Evolutionary conservation across 169 alveolate genomes (phyloP), one percentile per base, ranked within the genome.

Genomic region (Eimeria maxima): DNA sequence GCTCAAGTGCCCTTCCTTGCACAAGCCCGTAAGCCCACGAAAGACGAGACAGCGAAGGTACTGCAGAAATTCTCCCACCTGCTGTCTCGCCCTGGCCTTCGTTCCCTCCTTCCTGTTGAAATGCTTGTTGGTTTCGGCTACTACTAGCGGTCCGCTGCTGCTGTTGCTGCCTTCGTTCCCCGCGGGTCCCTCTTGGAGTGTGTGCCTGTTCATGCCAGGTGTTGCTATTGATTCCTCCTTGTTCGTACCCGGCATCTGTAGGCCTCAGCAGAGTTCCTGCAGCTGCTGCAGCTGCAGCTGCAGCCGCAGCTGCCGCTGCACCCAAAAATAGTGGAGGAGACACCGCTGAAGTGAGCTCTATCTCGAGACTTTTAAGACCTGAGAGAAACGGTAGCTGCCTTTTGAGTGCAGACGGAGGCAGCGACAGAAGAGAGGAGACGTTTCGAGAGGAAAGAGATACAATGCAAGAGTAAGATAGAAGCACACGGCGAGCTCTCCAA

Each of bases 261-360:
- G 93, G 93, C n/a, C 78, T 29, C 45, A 63, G 93, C 57, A 42
- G 11, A n/a, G 14, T 55, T 20, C 93, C 93, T 86, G 81, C 81
- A 8, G 93, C 80, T 1, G 93, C 93, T 24, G 81, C 80, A 22
- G 93, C 93, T n/a, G 93, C 81, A 16, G 80, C 80, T 10, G 93
- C 55, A 63, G 80, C 69, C 6, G 93, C 93, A 22, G 80, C 93
- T 33, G 93, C 80, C 24, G 78, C 80, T 22, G 78, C 80, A 29
- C 93, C 93, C 29, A 86, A 29, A 42, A 86, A 60, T 33, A 86
- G 50, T 4, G 93, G 93, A 2, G 93, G 80, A 44, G 78, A 86
- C 45, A 86, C 80, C 33, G 93, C 93, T 20, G 93, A n/a, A 44
- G 93, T 86, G 47, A 86, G 93, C 93, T 86, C 93, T 63, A 86